Percentiles rank a stretch among this genome's conserved stretches.
phyloP scores from a whole-genome alignment of 371 early-diverging fungal genomes.

The Mycotypha africana region DNA sequence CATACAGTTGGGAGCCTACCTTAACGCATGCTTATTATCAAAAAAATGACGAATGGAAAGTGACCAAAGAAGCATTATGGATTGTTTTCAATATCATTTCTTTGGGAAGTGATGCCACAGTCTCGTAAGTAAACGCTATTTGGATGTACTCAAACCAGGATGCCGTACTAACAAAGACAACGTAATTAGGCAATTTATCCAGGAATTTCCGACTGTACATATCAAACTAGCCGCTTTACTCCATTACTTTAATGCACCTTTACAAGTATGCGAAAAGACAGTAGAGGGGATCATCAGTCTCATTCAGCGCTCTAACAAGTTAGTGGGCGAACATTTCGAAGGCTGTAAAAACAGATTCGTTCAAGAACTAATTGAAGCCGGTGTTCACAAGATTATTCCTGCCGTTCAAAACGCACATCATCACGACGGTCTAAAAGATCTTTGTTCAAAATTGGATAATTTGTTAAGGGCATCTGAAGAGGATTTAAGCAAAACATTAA shows the following conservation, averaged over 20 bases:
- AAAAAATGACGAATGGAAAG: slow-evolving; percentile 47
- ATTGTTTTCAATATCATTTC: slow-evolving; percentile 49
- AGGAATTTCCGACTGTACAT: too few species aligned
- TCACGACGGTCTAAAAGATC: too few species aligned
- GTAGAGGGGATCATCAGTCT: slow-evolving; percentile 23
- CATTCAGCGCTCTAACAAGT: slow-evolving; percentile 38
- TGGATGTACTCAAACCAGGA: too few species aligned
- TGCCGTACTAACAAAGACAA: too few species aligned
- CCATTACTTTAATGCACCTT: slow-evolving; percentile 11
- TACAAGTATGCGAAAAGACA: slow-evolving; percentile 14
- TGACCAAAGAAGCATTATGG: slow-evolving; percentile 50
- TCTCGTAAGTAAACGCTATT: slow-evolving; percentile 28
- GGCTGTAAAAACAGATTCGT: slow-evolving; percentile 17
- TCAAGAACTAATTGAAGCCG: slow-evolving; percentile 2
- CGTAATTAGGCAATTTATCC: too few species aligned
- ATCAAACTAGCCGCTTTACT: slow-evolving; percentile 13
- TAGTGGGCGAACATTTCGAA: slow-evolving; percentile 39
- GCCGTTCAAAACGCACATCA: too few species aligned
- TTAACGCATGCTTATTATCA: slow-evolving; percentile 6
- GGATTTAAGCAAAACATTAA: slow-evolving; percentile 8
- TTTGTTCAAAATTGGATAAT: slow-evolving; percentile 10
- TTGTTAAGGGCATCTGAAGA: slow-evolving; percentile 9
- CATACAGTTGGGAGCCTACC: slow-evolving; percentile 8
- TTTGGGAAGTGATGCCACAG: slow-evolving; percentile 24
- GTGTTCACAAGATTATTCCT: not conserved